Base-by-base conservation (phyloP, 1,139 yeast genomes). In the Geotrichum histeridarum region DNA sequence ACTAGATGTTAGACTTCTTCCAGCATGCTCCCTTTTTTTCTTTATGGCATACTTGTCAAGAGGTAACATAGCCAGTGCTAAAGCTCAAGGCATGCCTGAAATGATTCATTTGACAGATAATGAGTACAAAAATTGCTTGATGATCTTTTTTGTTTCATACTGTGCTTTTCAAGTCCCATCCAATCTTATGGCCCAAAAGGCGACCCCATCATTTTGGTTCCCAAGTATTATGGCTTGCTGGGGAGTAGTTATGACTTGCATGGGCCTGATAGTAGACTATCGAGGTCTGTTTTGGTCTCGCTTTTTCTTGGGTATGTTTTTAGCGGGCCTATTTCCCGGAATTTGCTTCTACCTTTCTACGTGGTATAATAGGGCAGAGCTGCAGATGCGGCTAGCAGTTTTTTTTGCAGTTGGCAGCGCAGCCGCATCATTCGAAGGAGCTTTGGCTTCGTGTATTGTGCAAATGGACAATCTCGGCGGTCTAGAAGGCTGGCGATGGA, bases 1-100 rank as follows among this genome's bases (percentile, higher is more conserved):
- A 42, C 52, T 63, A 35, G 69, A 66, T 49, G 41, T 58, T 42
- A 54, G 56, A n/a, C 49, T 65, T 15, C 45, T 65, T 7, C 67
- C 68, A 1, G 54, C 58, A 37, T 67, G 78, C 41, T 74, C 80
- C 12, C 60, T 77, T 46, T 73, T 80, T 52, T 80, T 80, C 59
- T 73, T 80, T 51, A 69, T 81, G 54, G 78, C 80, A 56, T 79
- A 76, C 61, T 69, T 83, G 58, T 87, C 82, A 64, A 71, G 84
- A 60, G 79, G 79, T 56, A 81, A 79, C 63, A 77, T 82, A 60
- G 83, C 84, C 2, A 76, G 78, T 62, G 86, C 86, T 0, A 72
- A 81, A 60, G 72, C 81, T 35, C 83, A 80, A 51, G 83, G 83
- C 6, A 66, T 82, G 49, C 79, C 75, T 58, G 71, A 69, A 17